phyloP scores from a whole-genome alignment of 2,329 filamentous ascomycete genomes.

The Amesomyces nigricolor region DNA sequence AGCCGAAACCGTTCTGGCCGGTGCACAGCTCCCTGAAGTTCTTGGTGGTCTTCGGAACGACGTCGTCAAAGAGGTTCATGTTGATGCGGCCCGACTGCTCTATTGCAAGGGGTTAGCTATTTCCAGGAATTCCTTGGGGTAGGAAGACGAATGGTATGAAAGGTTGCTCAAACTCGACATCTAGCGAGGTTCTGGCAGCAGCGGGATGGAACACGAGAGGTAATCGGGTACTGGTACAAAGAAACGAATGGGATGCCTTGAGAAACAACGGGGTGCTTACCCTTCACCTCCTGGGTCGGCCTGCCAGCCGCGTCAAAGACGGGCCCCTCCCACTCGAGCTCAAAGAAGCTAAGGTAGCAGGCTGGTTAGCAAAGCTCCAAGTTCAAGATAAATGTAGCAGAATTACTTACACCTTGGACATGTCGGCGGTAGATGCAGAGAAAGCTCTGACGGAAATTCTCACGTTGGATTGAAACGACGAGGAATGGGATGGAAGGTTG shows the following conservation, averaged over 20 bases:
- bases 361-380: slow-evolving; percentile 11
- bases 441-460: slow-evolving; percentile 33
- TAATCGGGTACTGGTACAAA: background rate
- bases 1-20: slow-evolving; percentile 74
- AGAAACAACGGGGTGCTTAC: slow-evolving; percentile 42
- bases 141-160: background rate
- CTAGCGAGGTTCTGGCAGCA: too few relatives aligned
- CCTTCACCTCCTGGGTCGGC: slow-evolving; percentile 49
- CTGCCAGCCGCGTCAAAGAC: slow-evolving; percentile 56
- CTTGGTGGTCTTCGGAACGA: slow-evolving; percentile 79
- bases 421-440: slow-evolving; percentile 50
- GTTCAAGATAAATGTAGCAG: background rate
- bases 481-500: slow-evolving; percentile 32
- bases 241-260: background rate
- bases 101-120: slow-evolving; percentile 34
- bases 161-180: background rate
- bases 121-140: background rate
- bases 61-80: slow-evolving; percentile 81
- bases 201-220: background rate
- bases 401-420: slow-evolving; percentile 65
- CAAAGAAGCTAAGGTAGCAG: slow-evolving; percentile 62
- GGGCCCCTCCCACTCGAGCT: slow-evolving; percentile 67
- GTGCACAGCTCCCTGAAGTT: slow-evolving; percentile 87
- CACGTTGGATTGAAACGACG: slow-evolving; percentile 33
- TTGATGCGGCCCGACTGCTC: slow-evolving; percentile 73